These are phyloP conservation scores for Metschnikowia proteae DNA, from an alignment of 805 yeast species.

Conservation along the genomic window DNA sequence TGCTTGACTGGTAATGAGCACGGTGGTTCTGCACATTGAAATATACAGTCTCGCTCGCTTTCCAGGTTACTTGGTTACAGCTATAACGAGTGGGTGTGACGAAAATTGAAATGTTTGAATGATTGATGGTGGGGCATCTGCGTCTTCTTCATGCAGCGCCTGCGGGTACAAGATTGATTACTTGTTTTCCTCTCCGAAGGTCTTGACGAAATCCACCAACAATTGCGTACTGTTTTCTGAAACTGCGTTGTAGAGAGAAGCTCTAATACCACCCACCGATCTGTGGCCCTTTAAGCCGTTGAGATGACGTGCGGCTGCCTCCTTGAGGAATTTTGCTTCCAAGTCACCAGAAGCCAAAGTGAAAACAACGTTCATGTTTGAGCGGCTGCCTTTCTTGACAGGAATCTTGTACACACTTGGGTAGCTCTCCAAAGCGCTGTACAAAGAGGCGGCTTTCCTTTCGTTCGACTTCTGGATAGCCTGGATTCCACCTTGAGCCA, in stretches of 20 bases:
- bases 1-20: too few relatives aligned
- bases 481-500: constrained; percentile 68
- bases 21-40: too few relatives aligned
- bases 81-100: too few relatives aligned
- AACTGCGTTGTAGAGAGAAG: constrained; percentile 89
- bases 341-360: constrained; percentile 60
- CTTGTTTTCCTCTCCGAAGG: constrained; percentile 48
- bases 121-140: too few relatives aligned
- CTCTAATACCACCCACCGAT: constrained; percentile 96
- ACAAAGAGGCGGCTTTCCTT: constrained; percentile 61
- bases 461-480: constrained; percentile 55
- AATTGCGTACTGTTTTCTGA: constrained; percentile 53
- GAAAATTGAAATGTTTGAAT: too few relatives aligned
- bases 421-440: constrained; percentile 59
- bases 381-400: constrained; percentile 61
- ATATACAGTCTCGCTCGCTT: too few relatives aligned
- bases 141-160: too few relatives aligned
- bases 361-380: constrained; percentile 92
- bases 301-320: constrained; percentile 57
- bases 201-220: constrained; percentile 53
- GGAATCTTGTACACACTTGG: constrained; percentile 65
- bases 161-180: background rate
- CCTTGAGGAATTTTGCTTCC: constrained; percentile 67
- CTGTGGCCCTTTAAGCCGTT: constrained; percentile 92
- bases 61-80: too few relatives aligned